Conservation (phyloP, 106 monocot genomes). For the Platanthera guangdongensis region DNA sequence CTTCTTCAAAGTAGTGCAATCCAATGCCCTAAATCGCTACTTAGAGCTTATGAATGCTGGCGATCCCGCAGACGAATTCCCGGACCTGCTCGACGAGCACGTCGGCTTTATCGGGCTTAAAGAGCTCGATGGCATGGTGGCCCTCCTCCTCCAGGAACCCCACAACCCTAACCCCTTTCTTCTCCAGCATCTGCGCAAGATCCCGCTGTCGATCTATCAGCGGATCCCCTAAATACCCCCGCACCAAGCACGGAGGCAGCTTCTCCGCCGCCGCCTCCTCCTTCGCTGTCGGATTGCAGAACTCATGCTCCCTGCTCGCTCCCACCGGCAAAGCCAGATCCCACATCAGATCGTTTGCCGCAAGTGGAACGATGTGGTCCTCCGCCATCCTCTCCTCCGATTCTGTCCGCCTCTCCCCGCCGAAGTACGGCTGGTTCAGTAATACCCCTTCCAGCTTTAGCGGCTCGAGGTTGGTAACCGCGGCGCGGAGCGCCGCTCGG, state of each 20-base stretch:
- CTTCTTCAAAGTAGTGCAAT: background rate
- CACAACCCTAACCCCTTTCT: slow-evolving; percentile 19
- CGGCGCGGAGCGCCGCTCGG: slow-evolving; percentile 9
- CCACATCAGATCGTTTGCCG: slow-evolving; percentile 36
- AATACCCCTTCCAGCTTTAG: slow-evolving; percentile 14
- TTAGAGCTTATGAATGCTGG: background rate
- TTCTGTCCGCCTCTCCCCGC: slow-evolving; percentile 16
- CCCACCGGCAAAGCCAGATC: slow-evolving; percentile 26
- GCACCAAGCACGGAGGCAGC: slow-evolving; percentile 20
- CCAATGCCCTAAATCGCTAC: background rate
- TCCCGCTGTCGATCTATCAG: slow-evolving; percentile 38
- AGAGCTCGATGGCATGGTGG: slow-evolving; percentile 31
- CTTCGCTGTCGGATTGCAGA: slow-evolving; percentile 17
- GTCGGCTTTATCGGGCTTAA: slow-evolving; percentile 8
- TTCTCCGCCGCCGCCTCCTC: background rate
- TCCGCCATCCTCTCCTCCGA: slow-evolving; percentile 24
- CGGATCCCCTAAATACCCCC: slow-evolving; percentile 34
- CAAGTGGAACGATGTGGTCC: slow-evolving; percentile 23
- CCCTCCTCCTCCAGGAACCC: slow-evolving; percentile 13
- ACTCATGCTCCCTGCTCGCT: slow-evolving; percentile 28
- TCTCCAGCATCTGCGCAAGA: slow-evolving; percentile 23
- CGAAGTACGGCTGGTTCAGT: slow-evolving; percentile 25
- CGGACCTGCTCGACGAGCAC: slow-evolving; percentile 15
- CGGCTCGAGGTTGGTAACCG: background rate
- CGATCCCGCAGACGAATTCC: slow-evolving; percentile 16